Percentiles rank a stretch among this genome's conserved stretches.
These are phyloP conservation scores for Oxalis stricta DNA, from an alignment of 441 rosid species.

Conservation along the genomic window DNA sequence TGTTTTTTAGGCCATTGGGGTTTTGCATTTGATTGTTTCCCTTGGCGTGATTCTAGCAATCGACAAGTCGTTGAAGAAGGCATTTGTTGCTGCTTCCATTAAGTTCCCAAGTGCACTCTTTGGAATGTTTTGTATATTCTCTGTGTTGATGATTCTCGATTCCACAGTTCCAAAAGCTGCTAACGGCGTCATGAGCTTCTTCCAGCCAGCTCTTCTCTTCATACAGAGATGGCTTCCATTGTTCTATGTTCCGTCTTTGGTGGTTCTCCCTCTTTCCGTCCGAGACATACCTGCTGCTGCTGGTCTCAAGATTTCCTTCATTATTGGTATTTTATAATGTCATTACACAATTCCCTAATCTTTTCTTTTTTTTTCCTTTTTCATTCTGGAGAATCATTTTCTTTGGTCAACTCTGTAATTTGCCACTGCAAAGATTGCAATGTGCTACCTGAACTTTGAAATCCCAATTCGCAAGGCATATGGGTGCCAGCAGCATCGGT, in stretches of 20 bases:
- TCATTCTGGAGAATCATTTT: too few species aligned
- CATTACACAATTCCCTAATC: too few species aligned
- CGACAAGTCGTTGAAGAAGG: constrained; percentile 60
- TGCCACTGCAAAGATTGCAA: too few species aligned
- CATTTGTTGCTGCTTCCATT: constrained; percentile 69
- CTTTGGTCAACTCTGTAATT: too few species aligned
- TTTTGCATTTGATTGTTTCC: constrained; percentile 55
- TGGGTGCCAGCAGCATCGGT: too few species aligned
- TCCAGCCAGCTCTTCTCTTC: constrained; percentile 73
- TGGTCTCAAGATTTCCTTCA: constrained; percentile 77
- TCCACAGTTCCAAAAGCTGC: constrained; percentile 59
- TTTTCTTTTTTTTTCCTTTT: neutral
- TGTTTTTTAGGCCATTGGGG: constrained; percentile 38
- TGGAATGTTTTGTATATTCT: constrained; percentile 95
- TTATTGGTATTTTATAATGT: constrained; percentile 31
- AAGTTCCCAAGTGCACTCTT: constrained; percentile 94
- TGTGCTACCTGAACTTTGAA: too few species aligned
- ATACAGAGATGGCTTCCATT: constrained; percentile 95
- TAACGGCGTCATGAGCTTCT: constrained; percentile 52
- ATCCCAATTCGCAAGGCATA: too few species aligned
- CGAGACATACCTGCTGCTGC: constrained; percentile 89
- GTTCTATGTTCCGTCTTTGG: constrained; percentile 91
- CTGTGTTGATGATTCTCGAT: constrained; percentile 60
- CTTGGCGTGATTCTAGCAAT: constrained; percentile 68
- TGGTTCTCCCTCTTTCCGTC: constrained; percentile 82